Evolutionary conservation across 176 grass and related monocot species (phyloP), one percentile per base, ranked within the genome.

Genomic region (Ensete glaucum): DNA sequence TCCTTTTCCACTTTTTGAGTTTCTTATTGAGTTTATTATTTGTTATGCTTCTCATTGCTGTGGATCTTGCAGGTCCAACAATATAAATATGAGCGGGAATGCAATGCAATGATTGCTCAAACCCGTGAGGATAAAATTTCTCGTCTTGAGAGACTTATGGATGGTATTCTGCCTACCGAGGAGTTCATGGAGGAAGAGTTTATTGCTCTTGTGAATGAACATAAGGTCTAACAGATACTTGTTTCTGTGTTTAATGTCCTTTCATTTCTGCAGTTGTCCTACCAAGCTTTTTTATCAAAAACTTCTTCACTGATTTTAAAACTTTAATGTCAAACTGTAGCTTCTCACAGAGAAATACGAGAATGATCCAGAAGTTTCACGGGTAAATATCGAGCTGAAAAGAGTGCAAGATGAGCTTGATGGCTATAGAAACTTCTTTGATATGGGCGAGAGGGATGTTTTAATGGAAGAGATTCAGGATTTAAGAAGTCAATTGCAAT

Each of bases 81-180:
- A 81, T 96, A 96, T 68, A 96, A 89, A 64, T 87, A 96, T 76
- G 92, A 96, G 72, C 87, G 92, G 5, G 87, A 96, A 79, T 96
- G 92, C 76, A 96, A 86, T 90, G 89, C 92, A 57, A 86, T 96
- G 69, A 89, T 96, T 88, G 81, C 87, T 66, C 82, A 96, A 80
- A 85, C 87, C 65, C 78, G 83, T 49, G 92, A 96, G 82, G 92
- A 88, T 69, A 96, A 90, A 50, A 96, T 96, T 73, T 90, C 83
- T 27, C 91, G 92, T 57, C 92, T 96, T 54, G 92, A 96, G 80
- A 92, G 83, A 62, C 83, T 96, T 70, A 92, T 96, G 92, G 92
- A 96, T 81, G 92, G 92, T 64, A 89, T 90, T 83, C 86, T 99
- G 67, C 85, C 90, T 55, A 81, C 88, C 8, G 90, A 94, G 81